phyloP scores from a whole-genome alignment of 176 grass and related monocot species.

The Rhynchospora tenuis region DNA sequence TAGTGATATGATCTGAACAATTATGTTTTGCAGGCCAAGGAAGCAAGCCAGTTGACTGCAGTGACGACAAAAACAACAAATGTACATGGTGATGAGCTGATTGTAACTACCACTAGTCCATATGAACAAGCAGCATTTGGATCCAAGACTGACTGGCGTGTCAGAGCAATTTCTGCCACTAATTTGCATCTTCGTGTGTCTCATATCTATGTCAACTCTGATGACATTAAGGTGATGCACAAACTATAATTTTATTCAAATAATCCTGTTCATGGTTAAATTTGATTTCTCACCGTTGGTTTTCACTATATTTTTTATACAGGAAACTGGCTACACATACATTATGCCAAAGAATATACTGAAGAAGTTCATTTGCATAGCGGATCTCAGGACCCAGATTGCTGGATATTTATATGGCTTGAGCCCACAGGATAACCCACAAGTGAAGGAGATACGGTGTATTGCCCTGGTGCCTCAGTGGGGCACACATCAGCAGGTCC shows the following conservation, averaged over 20 bases:
- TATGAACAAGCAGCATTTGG: constrained; percentile 94
- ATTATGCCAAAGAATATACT: constrained; percentile 99
- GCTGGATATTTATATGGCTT: constrained; percentile 81
- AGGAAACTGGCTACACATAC: constrained; percentile 99
- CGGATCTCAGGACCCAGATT: constrained; percentile 90
- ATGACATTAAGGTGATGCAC: constrained; percentile 85
- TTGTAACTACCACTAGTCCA: constrained; percentile 91
- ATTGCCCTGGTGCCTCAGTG: constrained; percentile 85
- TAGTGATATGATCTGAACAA: constrained; percentile 23
- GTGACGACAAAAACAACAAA: constrained; percentile 95
- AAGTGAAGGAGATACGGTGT: constrained; percentile 97
- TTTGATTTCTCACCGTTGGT: background rate
- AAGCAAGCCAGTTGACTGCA: constrained; percentile 92
- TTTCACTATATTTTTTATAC: constrained; percentile 27
- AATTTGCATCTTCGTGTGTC: constrained; percentile 98
- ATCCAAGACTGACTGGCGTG: constrained; percentile 96
- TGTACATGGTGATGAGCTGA: constrained; percentile 98
- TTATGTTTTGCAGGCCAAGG: constrained; percentile 73
- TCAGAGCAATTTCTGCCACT: constrained; percentile 92
- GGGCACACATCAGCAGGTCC: constrained; percentile 96
- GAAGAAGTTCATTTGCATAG: constrained; percentile 99
- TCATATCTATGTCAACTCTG: constrained; percentile 98
- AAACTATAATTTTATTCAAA: constrained; percentile 3
- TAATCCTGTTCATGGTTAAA: background rate
- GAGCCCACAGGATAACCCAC: constrained; percentile 93